Evolutionary conservation across 305 asterid species (phyloP).

Genomic region (Fraxinus baroniana): DNA sequence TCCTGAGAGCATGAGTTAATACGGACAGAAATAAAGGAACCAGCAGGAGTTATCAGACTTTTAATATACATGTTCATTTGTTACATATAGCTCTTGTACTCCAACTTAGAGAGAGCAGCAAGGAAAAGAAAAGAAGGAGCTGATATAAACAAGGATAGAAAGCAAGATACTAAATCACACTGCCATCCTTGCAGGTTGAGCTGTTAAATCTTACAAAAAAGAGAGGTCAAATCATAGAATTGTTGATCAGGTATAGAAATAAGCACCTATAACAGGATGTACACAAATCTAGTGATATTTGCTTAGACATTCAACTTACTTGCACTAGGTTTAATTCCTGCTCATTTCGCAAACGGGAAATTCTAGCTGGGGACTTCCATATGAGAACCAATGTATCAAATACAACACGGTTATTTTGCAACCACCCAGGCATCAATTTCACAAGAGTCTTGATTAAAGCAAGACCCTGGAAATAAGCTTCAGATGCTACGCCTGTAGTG

Average conservation of each 20-base stretch:
- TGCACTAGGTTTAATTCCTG: constrained; percentile 94
- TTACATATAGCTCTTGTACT: background rate
- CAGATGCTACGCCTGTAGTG: constrained; percentile 54
- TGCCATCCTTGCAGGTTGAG: background rate
- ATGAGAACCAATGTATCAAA: constrained; percentile 82
- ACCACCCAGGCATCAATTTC: constrained; percentile 96
- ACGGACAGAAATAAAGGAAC: background rate
- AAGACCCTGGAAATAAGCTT: constrained; percentile 98
- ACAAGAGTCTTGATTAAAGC: constrained; percentile 88
- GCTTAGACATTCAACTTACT: constrained; percentile 50
- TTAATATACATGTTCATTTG: background rate
- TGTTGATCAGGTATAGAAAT: background rate
- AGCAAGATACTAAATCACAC: background rate
- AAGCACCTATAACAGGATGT: constrained; percentile 12
- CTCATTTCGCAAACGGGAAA: constrained; percentile 80
- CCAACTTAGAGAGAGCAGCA: background rate
- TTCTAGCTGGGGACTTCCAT: constrained; percentile 95
- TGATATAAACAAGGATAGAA: background rate
- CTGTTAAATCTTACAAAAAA: background rate
- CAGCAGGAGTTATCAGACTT: background rate
- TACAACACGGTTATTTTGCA: constrained; percentile 80
- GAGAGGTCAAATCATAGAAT: background rate
- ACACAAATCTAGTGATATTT: background rate
- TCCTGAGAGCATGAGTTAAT: background rate
- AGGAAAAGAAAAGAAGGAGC: background rate